Conservation (phyloP, 805 yeast species). For the Saturnispora mendoncae region DNA sequence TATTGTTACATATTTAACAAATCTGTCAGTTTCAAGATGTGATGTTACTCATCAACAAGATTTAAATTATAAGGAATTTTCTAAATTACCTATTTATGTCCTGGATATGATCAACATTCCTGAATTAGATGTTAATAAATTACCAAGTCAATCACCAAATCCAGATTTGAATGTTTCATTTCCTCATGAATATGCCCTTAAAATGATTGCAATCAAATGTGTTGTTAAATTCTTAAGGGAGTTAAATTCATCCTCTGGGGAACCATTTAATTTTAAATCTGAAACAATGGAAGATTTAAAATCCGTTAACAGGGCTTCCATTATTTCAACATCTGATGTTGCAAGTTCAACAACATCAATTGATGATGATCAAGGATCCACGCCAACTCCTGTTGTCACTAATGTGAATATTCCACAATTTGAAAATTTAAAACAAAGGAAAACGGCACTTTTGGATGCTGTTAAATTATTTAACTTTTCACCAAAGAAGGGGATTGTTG, state of each 20-base stretch:
- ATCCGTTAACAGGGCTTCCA: not conserved
- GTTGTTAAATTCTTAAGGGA: constrained; percentile 78
- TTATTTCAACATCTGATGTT: constrained; percentile 19
- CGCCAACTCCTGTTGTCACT: constrained; percentile 61
- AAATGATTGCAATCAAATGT: constrained; percentile 70
- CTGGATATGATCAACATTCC: constrained; percentile 71
- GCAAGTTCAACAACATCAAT: constrained; percentile 21
- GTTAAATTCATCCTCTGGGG: constrained; percentile 79
- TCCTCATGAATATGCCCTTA: constrained; percentile 78
- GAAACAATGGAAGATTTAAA: constrained; percentile 4
- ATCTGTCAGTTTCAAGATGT: constrained; percentile 58
- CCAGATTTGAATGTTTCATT: constrained; percentile 45
- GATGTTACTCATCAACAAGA: constrained; percentile 66
- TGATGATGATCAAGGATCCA: constrained; percentile 32
- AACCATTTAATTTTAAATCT: constrained; percentile 22
- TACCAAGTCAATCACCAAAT: constrained; percentile 46
- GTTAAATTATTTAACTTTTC: constrained; percentile 72
- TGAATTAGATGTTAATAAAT: constrained; percentile 58
- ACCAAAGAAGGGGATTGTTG: constrained; percentile 70
- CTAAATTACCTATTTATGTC: constrained; percentile 27
- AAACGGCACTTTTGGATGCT: constrained; percentile 72
- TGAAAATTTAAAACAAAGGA: constrained; percentile 73
- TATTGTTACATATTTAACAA: constrained; percentile 69
- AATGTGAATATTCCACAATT: constrained; percentile 39
- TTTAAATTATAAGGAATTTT: constrained; percentile 40